phyloP scores from a whole-genome alignment of 2,329 filamentous ascomycete genomes.

The Claviceps quebecensis region DNA sequence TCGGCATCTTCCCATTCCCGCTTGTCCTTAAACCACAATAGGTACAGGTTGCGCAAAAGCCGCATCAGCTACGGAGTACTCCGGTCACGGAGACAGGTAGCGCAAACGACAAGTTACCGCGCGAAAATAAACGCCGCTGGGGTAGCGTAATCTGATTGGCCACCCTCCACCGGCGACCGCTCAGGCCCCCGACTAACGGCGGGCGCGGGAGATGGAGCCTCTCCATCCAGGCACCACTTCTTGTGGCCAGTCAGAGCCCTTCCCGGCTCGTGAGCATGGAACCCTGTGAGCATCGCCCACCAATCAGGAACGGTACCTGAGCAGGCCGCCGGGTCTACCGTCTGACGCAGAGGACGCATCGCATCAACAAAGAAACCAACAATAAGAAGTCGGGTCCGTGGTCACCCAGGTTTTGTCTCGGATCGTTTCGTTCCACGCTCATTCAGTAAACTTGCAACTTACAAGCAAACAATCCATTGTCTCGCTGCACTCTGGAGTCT shows the following conservation, averaged over 20 bases:
- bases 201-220: background rate
- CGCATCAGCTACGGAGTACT: too few relatives aligned
- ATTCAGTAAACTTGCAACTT: background rate
- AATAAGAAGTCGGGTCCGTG: background rate
- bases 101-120: too few relatives aligned
- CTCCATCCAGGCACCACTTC: conserved; percentile 8
- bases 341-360: background rate
- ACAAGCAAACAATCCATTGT: too few relatives aligned
- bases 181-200: background rate
- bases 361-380: background rate
- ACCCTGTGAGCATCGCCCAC: background rate
- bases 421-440: background rate
- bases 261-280: background rate
- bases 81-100: too few relatives aligned
- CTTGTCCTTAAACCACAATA: too few relatives aligned
- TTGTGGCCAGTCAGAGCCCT: conserved; percentile 7
- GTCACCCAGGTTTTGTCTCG: background rate
- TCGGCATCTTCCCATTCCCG: background rate
- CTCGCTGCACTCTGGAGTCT: too few relatives aligned
- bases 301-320: conserved; percentile 12
- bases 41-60: too few relatives aligned
- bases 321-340: background rate
- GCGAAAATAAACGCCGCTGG: too few relatives aligned
- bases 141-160: too few relatives aligned
- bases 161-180: background rate